phyloP scores from a whole-genome alignment of 2,329 filamentous ascomycete species.

The Fonsecaea monophora region DNA sequence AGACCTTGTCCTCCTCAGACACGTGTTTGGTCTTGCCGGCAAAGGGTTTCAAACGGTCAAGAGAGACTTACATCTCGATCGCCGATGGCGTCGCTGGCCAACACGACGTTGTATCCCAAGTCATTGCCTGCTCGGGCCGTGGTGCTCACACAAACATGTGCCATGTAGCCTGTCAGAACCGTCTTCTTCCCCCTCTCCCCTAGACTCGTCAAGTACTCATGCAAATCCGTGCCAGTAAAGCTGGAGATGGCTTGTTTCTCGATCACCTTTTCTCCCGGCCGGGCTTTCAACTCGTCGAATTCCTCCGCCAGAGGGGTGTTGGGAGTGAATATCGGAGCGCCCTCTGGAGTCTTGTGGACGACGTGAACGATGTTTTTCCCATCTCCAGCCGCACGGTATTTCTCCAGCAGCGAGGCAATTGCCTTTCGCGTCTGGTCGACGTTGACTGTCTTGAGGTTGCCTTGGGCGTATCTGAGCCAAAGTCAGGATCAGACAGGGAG shows the following conservation, averaged over 20 bases:
- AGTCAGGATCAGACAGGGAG: constrained; percentile 11
- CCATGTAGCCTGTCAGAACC: constrained; percentile 58
- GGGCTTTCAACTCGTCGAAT: constrained; percentile 65
- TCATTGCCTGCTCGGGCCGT: constrained; percentile 68
- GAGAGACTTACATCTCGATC: constrained; percentile 58
- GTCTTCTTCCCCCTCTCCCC: constrained; percentile 60
- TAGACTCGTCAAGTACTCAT: constrained; percentile 59
- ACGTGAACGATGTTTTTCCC: constrained; percentile 65
- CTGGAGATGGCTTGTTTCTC: constrained; percentile 64
- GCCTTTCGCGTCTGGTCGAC: constrained; percentile 61
- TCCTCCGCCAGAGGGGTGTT: constrained; percentile 65
- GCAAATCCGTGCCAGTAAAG: constrained; percentile 67
- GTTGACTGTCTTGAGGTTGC: constrained; percentile 62
- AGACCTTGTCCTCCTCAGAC: not conserved
- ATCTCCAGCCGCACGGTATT: constrained; percentile 58
- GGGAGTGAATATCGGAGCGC: constrained; percentile 71
- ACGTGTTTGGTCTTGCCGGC: not conserved
- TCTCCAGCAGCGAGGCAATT: constrained; percentile 64
- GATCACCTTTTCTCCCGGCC: constrained; percentile 63
- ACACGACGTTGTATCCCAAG: constrained; percentile 67
- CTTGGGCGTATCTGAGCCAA: constrained; percentile 53
- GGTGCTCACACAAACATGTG: constrained; percentile 69
- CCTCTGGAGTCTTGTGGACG: constrained; percentile 64
- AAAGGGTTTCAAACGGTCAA: not conserved
- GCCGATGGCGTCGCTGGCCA: constrained; percentile 68